Conservation (phyloP, 2,329 filamentous ascomycete genomes). For the Talaromyces piceae region DNA sequence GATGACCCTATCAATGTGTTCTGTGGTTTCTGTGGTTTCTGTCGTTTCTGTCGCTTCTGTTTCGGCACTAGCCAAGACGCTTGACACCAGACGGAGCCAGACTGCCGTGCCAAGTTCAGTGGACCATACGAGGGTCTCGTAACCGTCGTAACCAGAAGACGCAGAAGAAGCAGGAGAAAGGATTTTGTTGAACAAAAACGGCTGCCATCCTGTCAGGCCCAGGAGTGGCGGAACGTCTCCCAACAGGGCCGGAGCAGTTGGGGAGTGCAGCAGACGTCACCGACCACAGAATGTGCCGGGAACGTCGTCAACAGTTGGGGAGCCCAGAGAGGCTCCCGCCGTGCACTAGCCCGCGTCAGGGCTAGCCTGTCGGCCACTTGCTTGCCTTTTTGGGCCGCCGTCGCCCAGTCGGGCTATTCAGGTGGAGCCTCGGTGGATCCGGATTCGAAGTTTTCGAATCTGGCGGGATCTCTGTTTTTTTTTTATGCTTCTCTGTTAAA, state of each 20-base stretch:
- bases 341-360: background rate
- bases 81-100: too few relatives aligned
- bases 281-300: background rate
- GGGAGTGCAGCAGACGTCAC: background rate
- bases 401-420: background rate
- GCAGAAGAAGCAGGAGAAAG: too few relatives aligned
- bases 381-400: background rate
- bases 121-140: too few relatives aligned
- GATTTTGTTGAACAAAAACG: background rate
- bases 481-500: too few relatives aligned
- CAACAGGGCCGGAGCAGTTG: background rate
- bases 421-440: background rate
- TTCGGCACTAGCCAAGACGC: too few relatives aligned
- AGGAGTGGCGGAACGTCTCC: background rate
- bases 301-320: background rate
- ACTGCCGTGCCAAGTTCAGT: too few relatives aligned
- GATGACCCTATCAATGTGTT: too few relatives aligned
- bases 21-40: too few relatives aligned
- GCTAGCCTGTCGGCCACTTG: background rate
- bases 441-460: background rate
- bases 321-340: background rate
- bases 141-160: too few relatives aligned
- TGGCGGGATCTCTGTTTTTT: background rate
- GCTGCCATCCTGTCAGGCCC: background rate
- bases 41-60: too few relatives aligned